Percentiles rank a stretch among this genome's conserved stretches.
Conservation (phyloP, 768 basidiomycete species). For the Macrolepiota albuminosa region DNA sequence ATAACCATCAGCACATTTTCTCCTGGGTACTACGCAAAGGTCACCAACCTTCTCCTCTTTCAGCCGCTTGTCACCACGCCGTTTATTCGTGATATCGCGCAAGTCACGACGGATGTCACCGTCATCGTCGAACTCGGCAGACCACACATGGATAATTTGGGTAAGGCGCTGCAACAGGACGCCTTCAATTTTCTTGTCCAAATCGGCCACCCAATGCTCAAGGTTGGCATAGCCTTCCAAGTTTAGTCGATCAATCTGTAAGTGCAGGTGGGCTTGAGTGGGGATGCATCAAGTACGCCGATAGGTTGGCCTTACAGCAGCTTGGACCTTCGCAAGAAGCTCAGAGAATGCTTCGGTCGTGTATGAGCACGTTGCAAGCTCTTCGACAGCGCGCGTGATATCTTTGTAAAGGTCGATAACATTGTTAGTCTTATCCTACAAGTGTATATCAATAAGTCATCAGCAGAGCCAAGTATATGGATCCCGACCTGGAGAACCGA, state of each 20-base stretch:
- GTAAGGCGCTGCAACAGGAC: constrained; percentile 73
- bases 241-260: constrained; percentile 87
- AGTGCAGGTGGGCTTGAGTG: background rate
- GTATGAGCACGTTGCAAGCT: constrained; percentile 84
- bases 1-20: background rate
- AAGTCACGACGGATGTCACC: constrained; percentile 54
- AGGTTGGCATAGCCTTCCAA: constrained; percentile 94
- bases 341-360: constrained; percentile 78
- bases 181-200: constrained; percentile 78
- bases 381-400: constrained; percentile 79
- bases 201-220: constrained; percentile 85
- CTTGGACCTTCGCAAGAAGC: constrained; percentile 75
- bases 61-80: constrained; percentile 61
- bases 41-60: constrained; percentile 74
- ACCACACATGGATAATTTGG: constrained; percentile 84
- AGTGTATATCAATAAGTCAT: constrained; percentile 1
- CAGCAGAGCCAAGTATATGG: background rate
- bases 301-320: constrained; percentile 55
- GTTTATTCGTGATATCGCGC: constrained; percentile 58
- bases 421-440: constrained; percentile 88
- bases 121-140: constrained; percentile 81
- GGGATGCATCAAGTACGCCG: background rate
- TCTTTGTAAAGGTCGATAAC: constrained; percentile 90
- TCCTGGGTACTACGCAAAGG: background rate
- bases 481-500: constrained; percentile 75